Evolutionary conservation across 345 rosid species (phyloP).

Genomic region (Eucalyptus fibrosa): DNA sequence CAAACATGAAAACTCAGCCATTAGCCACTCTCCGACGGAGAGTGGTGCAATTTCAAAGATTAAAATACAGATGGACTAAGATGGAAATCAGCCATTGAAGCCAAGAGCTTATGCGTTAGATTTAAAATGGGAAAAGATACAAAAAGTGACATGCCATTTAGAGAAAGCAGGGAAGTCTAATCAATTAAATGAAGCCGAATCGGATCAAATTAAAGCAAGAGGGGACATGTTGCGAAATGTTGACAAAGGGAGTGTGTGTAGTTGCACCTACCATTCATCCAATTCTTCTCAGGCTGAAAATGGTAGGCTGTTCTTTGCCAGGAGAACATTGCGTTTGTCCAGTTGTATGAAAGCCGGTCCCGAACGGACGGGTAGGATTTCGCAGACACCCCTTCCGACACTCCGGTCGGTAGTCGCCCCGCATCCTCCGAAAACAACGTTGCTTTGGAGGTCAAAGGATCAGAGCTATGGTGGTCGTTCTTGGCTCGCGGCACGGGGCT

Average conservation of each 20-base stretch:
- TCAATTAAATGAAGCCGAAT: background rate
- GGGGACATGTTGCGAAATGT: background rate
- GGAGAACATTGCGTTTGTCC: slow-evolving; percentile 75
- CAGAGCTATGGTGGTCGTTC: background rate
- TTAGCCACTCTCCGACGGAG: background rate
- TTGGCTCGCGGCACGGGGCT: slow-evolving; percentile 4
- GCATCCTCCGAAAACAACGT: background rate
- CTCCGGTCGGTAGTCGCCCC: slow-evolving; percentile 21
- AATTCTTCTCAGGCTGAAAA: slow-evolving; percentile 73
- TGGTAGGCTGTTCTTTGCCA: slow-evolving; percentile 93
- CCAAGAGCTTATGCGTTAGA: background rate
- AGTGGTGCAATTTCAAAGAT: background rate
- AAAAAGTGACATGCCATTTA: background rate
- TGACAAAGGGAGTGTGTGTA: background rate
- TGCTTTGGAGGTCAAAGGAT: background rate
- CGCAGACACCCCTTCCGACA: slow-evolving; percentile 48
- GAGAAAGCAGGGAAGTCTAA: background rate
- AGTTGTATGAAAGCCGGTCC: slow-evolving; percentile 20
- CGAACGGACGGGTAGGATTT: slow-evolving; percentile 38
- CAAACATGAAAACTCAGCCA: background rate
- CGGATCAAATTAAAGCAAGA: background rate
- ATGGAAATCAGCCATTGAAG: background rate
- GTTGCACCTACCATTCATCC: slow-evolving; percentile 88
- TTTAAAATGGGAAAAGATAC: background rate
- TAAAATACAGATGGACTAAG: background rate